These are phyloP conservation scores for Tremella fuciformis DNA, from an alignment of 768 basidiomycete species.

Conservation along the genomic window DNA sequence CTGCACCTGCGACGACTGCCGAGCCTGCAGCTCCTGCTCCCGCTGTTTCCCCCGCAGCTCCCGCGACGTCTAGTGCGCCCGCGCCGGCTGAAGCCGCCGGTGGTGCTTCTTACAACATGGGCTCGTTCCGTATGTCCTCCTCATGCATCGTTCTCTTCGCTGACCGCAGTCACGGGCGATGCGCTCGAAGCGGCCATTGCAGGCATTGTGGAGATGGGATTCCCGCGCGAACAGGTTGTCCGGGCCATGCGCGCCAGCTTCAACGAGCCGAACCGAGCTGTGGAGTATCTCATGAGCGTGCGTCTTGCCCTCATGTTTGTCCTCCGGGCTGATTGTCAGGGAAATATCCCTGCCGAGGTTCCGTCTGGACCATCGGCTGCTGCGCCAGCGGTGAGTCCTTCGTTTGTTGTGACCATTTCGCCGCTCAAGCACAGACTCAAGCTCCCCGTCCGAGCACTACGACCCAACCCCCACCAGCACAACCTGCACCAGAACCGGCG, in stretches of 20 bases:
- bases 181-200: constrained; percentile 72
- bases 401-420: no score
- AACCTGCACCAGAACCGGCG: no score
- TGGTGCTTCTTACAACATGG: constrained; percentile 17
- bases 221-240: constrained; percentile 75
- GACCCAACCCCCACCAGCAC: no score
- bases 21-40: constrained; percentile 37
- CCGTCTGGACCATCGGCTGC: constrained; percentile 14
- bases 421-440: no score
- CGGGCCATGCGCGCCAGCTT: constrained; percentile 85
- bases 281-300: constrained; percentile 95
- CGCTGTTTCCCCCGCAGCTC: constrained; percentile 41
- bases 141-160: background rate
- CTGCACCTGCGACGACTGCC: constrained; percentile 47
- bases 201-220: constrained; percentile 94
- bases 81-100: constrained; percentile 33
- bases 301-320: constrained; percentile 39
- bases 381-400: constrained; percentile 20
- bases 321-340: constrained; percentile 21
- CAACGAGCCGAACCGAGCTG: constrained; percentile 96
- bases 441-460: no score
- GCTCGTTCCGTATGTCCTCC: constrained; percentile 38
- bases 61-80: constrained; percentile 51
- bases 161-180: constrained; percentile 61
- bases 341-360: constrained; percentile 36